Evolutionary conservation across 257 asterid species (phyloP), one percentile per base, ranked within the genome.

Genomic region (Solanum lignicaule): DNA sequence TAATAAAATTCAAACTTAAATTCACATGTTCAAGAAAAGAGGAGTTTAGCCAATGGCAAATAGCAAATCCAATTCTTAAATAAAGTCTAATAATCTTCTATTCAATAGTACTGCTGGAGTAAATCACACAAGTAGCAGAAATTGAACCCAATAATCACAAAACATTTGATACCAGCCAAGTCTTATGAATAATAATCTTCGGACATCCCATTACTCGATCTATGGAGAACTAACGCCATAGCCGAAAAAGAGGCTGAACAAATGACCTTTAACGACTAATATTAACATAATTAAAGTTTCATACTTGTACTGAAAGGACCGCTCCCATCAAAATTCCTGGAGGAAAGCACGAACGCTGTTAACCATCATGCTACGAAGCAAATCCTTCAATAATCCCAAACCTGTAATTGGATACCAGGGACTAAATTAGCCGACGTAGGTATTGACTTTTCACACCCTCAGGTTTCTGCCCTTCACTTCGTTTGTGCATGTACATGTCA

Each of bases 391-490:
- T 39, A 12, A 76, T 76, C 83, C 83, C 83, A 76, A 48, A 48
- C 12, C 86, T 48, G 86, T 48, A 48, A 82, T 9, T 35, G 83
- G 69, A 82, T 48, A 8, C 9, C 72, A 84, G 72, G 75, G 83
- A 86, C 86, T 85, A 87, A 48, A 79, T 86, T 76, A 39, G 89
- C 7, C 87, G 79, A n/a, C 89, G 91, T 62, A 93, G 55, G 88
- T 88, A 92, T 66, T 31, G 93, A 74, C 87, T 87, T 89, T 90
- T 93, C 87, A 76, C 76, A 78, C 81, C 89, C 60, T 90, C 27
- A 38, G 46, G 86, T 84, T 43, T 87, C 88, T 41, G 89, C 87
- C 79, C 90, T 87, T 87, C 75, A 31, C 87, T 83, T 83, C 83
- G 87, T 88, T 89, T 85, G 78, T 43, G 87, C 87, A 87, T 33